Evolutionary conservation across 2,329 filamentous ascomycete species (phyloP), one percentile per base, ranked within the genome.

Genomic region (Phyllachora maydis): DNA sequence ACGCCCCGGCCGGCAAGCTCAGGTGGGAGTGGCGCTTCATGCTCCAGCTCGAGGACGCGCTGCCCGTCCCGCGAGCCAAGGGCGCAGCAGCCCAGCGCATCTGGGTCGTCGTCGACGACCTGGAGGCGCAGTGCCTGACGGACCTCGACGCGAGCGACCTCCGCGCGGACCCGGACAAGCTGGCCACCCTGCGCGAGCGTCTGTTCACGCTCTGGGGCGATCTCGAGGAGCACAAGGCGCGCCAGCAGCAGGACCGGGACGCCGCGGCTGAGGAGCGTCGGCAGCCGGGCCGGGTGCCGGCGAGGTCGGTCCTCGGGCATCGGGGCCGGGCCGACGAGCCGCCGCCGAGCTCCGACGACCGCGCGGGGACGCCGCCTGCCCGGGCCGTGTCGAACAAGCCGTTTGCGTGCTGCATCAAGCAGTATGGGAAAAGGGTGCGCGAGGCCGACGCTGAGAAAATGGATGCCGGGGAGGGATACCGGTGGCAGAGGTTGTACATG

Each of bases 131-230:
- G 33, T 53, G 49, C 22, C 49, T 69, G 3, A 40, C 50, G 1
- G 38, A 40, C 19, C 39, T 64, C 5, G 52, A 64, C 24, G 61
- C 63, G 2, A 43, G 15, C 20, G 67, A 68, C 42, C 55, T 92
- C 16, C 59, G 56, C 11, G 40, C 45, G n/a, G 49, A 74, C 21
- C 35, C 45, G 3, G 24, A 42, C 0, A 37, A 47, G 2, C 48
- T 88, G 1, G 40, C 36, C 3, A 31, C 42, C 5, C 47, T 93
- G 4, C 61, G 65, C 23, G 65, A 90, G 34, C 70, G 63, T 34
- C 53, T 93, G 26, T 85, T 73, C 40, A 50, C 66, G 17, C 54
- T 93, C 2, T 95, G 85, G 83, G 85, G 85, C 2, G 65, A 92
- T 30, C 53, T 93, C 2, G 70, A 83, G 39, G 79, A 91, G 40